Conservation (phyloP, 306 rosid species). For the Castanospermum australe region DNA sequence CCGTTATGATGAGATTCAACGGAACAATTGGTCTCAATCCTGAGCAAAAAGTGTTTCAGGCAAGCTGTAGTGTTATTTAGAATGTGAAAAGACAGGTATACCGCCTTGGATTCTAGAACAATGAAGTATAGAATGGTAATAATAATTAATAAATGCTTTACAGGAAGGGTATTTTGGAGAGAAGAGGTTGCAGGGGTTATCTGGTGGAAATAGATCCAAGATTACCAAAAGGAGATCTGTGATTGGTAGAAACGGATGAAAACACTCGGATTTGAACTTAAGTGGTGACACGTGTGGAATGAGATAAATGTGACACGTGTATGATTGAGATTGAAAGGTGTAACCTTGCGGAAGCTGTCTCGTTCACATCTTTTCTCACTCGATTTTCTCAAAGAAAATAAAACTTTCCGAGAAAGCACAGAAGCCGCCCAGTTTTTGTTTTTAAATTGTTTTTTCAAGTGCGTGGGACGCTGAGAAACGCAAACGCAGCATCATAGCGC, state of each 20-base stretch:
- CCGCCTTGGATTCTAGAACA: background rate
- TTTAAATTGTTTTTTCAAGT: background rate
- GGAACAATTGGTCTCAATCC: too few species aligned
- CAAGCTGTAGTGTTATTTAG: too few species aligned
- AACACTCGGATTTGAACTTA: slow-evolving; percentile 8
- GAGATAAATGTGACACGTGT: slow-evolving; percentile 13
- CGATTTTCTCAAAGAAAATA: background rate
- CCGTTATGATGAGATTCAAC: too few species aligned
- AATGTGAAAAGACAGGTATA: background rate
- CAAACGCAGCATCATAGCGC: slow-evolving; percentile 16
- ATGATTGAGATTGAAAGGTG: background rate
- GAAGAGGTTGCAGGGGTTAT: background rate
- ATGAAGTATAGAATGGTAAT: background rate
- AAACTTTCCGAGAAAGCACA: background rate
- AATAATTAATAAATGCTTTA: background rate
- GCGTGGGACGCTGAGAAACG: slow-evolving; percentile 36
- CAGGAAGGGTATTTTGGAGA: background rate
- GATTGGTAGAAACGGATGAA: slow-evolving; percentile 18
- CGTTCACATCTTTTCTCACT: slow-evolving; percentile 29
- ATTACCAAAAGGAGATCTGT: background rate
- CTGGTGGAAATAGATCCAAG: background rate
- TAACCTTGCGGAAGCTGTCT: slow-evolving; percentile 10
- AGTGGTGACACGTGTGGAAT: background rate
- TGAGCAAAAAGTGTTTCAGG: too few species aligned
- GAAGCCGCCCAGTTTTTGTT: background rate